phyloP scores from a whole-genome alignment of 2,329 filamentous ascomycete species.

The Diaporthe sp. region DNA sequence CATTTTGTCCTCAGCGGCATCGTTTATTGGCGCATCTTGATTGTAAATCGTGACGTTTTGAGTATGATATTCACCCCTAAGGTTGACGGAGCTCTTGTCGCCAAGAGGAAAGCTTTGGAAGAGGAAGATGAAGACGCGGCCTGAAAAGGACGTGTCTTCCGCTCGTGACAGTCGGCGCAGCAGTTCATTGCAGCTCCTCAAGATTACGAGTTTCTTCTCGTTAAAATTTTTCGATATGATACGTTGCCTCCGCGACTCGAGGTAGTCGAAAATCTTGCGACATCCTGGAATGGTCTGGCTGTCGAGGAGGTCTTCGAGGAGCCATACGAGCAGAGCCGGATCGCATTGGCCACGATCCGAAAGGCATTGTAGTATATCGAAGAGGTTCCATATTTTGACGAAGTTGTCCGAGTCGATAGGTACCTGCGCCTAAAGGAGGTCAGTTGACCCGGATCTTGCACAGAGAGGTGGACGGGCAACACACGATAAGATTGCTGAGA shows the following conservation, averaged over 20 bases:
- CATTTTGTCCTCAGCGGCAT: constrained; percentile 64
- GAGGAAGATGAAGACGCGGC: constrained; percentile 96
- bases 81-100: constrained; percentile 96
- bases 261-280: constrained; percentile 90
- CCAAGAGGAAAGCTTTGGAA: constrained; percentile 98
- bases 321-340: constrained; percentile 84
- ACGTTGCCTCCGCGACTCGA: constrained; percentile 91
- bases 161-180: constrained; percentile 93
- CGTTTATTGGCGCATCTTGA: constrained; percentile 54
- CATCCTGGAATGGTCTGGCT: constrained; percentile 95
- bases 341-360: constrained; percentile 85
- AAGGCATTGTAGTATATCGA: constrained; percentile 90
- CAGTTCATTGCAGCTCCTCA: constrained; percentile 95
- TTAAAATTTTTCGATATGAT: constrained; percentile 85
- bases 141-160: constrained; percentile 97
- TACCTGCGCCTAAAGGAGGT: constrained; percentile 70
- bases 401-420: constrained; percentile 83
- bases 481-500: constrained; percentile 83
- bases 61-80: constrained; percentile 93
- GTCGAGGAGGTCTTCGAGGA: constrained; percentile 94
- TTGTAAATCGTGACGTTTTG: constrained; percentile 94
- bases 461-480: constrained; percentile 43
- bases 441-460: constrained; percentile 44
- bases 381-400: constrained; percentile 88
- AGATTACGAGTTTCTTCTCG: constrained; percentile 86